Percentiles rank a stretch among this genome's conserved stretches.
Evolutionary conservation across 495 filamentous ascomycete species (phyloP).

Genomic region (Podospora sp.): DNA sequence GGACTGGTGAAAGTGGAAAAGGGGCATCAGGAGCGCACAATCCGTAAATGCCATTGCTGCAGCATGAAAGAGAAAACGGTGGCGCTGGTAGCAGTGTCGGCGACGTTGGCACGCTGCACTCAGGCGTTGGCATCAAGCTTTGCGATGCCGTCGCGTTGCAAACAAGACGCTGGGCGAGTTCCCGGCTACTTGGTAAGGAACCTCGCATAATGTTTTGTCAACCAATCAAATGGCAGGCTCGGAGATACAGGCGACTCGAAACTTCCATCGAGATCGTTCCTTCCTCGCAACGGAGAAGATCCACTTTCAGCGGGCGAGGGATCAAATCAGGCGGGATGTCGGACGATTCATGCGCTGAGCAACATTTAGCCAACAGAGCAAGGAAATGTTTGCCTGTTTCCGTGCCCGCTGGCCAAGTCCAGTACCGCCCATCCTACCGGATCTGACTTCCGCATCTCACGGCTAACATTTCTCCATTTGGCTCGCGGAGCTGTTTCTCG

Average conservation of each 20-base stretch:
- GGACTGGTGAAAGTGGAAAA: neutral
- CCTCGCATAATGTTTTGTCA: neutral
- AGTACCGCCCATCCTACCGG: conserved; percentile 6
- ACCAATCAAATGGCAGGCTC: neutral
- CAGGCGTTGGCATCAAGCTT: neutral
- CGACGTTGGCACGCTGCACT: too few species aligned
- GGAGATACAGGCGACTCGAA: neutral
- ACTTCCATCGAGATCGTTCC: neutral
- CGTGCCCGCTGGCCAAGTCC: neutral
- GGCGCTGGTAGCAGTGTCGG: too few species aligned
- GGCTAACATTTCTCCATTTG: conserved; percentile 12
- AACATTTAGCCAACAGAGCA: neutral
- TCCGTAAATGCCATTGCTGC: too few species aligned
- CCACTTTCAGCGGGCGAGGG: neutral
- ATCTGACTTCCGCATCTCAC: neutral
- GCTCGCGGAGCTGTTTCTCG: conserved; percentile 6
- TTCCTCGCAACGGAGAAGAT: neutral
- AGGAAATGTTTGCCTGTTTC: neutral
- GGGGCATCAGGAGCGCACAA: neutral
- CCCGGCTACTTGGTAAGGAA: neutral
- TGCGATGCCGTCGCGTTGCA: neutral
- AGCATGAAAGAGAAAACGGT: neutral
- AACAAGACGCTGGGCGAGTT: neutral
- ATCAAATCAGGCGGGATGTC: conserved; percentile 3
- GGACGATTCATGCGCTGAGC: neutral